Conservation (phyloP, 441 rosid genomes). For the Eruca vesicaria region DNA sequence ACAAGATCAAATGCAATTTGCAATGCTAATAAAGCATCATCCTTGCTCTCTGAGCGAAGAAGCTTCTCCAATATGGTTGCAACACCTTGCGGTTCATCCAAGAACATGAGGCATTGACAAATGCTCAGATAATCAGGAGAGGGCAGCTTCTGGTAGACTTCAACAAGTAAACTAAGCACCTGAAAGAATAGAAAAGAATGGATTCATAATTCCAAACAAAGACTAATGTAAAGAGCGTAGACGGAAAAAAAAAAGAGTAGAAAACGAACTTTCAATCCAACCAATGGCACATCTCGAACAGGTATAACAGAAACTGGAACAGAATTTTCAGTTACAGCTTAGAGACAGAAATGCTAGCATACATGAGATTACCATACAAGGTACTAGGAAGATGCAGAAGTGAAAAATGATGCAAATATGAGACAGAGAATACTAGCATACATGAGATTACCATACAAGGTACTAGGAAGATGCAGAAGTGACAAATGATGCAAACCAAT, state of each 20-base stretch:
- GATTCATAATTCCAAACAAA: not conserved
- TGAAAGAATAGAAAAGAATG: constrained; percentile 35
- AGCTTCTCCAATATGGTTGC: constrained; percentile 90
- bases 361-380: not conserved
- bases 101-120: constrained; percentile 96
- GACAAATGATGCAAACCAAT: not conserved
- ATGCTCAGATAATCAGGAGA: constrained; percentile 95
- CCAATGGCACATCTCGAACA: not conserved
- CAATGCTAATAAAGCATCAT: constrained; percentile 81
- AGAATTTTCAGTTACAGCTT: not conserved
- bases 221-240: not conserved
- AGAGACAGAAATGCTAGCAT: not conserved
- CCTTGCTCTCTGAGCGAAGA: constrained; percentile 74
- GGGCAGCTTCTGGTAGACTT: constrained; percentile 80
- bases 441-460: not conserved
- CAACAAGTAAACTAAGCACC: constrained; percentile 91
- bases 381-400: not conserved
- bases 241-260: not conserved
- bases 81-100: constrained; percentile 88
- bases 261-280: not conserved
- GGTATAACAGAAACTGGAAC: not conserved
- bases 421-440: constrained; percentile 3
- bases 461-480: constrained; percentile 1
- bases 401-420: constrained; percentile 1
- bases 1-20: constrained; percentile 96